Conservation (phyloP, 345 rosid genomes). For the Viola odorata region DNA sequence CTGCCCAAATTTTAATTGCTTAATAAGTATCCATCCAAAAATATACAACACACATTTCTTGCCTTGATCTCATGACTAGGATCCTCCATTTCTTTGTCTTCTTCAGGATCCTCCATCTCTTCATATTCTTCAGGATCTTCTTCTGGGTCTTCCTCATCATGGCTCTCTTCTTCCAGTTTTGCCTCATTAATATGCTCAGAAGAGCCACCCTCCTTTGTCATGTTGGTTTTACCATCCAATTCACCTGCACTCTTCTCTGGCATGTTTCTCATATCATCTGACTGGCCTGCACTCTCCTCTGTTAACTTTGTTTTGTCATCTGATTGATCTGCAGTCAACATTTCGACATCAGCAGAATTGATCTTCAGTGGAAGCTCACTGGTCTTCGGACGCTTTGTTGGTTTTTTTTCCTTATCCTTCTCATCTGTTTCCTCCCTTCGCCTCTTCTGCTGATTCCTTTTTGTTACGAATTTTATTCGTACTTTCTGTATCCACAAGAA, state of each 20-base stretch:
- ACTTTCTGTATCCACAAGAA: slow-evolving; percentile 44
- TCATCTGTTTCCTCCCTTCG: slow-evolving; percentile 46
- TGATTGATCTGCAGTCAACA: slow-evolving; percentile 19
- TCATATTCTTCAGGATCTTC: slow-evolving; percentile 62
- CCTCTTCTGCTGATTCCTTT: slow-evolving; percentile 79
- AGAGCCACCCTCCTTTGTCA: slow-evolving; percentile 23
- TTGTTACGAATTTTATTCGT: slow-evolving; percentile 50
- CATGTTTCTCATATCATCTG: slow-evolving; percentile 8
- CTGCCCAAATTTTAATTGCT: not conserved
- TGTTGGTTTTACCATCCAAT: slow-evolving; percentile 14
- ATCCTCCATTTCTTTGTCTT: slow-evolving; percentile 50
- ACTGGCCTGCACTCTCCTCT: slow-evolving; percentile 24
- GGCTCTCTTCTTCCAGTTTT: slow-evolving; percentile 30
- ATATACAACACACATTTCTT: slow-evolving; percentile 4
- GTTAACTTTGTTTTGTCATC: slow-evolving; percentile 19
- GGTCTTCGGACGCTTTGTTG: slow-evolving; percentile 51
- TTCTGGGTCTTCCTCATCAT: slow-evolving; percentile 41
- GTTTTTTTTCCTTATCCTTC: slow-evolving; percentile 40
- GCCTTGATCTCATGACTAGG: slow-evolving; percentile 52
- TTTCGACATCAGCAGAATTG: slow-evolving; percentile 29
- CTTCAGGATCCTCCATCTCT: slow-evolving; percentile 40
- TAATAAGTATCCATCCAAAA: not conserved
- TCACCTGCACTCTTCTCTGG: not conserved
- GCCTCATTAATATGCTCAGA: slow-evolving; percentile 37
- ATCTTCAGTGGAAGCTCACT: slow-evolving; percentile 36